A percentile compares a stretch with the other conserved stretches of the same genome.
These are phyloP conservation scores for Beta vulgaris DNA, from an alignment of 148 eudicot genomes.

Conservation along the genomic window DNA sequence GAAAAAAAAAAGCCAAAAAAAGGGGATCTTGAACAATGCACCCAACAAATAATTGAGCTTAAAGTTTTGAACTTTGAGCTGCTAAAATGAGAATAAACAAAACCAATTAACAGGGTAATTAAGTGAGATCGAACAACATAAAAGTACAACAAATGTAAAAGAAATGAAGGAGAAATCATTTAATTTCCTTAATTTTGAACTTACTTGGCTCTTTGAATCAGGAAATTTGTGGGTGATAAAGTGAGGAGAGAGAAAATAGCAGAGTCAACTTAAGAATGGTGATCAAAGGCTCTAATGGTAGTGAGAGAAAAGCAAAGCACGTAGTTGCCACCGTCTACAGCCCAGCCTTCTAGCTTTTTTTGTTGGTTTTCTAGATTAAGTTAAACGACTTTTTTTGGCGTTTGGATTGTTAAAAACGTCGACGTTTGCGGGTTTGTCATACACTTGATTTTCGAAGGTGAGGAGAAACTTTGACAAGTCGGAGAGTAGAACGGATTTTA, in stretches of 20 bases:
- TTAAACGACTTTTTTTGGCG: not conserved
- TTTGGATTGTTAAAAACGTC: not conserved
- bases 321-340: conserved; percentile 4
- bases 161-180: not conserved
- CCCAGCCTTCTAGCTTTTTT: not conserved
- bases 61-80: not conserved
- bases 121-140: not conserved
- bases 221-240: not conserved
- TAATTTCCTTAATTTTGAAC: too few relatives aligned
- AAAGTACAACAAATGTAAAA: not conserved
- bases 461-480: too few relatives aligned
- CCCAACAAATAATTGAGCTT: not conserved
- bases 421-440: not conserved
- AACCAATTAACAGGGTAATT: not conserved
- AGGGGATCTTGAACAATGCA: not conserved
- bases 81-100: not conserved
- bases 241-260: not conserved
- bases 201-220: too few relatives aligned
- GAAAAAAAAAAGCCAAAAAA: too few relatives aligned
- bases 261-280: not conserved
- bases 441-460: too few relatives aligned
- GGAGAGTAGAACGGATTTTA: too few relatives aligned
- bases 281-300: not conserved
- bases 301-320: not conserved
- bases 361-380: not conserved